Conservation (phyloP, 139 green algal genomes). For the Coelastrella sp. region DNA sequence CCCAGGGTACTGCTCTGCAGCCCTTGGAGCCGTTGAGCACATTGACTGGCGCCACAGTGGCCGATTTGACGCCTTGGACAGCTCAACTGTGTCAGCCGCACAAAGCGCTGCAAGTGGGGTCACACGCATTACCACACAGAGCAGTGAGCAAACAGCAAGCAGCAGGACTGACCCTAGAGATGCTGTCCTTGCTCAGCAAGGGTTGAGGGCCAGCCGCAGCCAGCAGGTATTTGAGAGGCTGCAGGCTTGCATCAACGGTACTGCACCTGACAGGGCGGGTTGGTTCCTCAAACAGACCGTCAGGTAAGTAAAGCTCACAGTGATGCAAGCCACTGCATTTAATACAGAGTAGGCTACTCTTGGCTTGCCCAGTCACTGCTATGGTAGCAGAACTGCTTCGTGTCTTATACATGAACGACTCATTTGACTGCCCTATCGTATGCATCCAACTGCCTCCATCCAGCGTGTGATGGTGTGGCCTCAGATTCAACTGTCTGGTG, state of each 20-base stretch:
- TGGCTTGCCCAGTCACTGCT: too few relatives aligned
- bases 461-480: too few relatives aligned
- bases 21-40: constrained; percentile 50
- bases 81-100: background rate
- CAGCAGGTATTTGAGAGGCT: constrained; percentile 1
- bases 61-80: background rate
- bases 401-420: too few relatives aligned
- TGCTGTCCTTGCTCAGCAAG: background rate
- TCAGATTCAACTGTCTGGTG: background rate
- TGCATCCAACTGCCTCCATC: too few relatives aligned
- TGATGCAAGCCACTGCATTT: too few relatives aligned
- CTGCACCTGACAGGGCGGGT: constrained; percentile 4
- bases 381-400: too few relatives aligned
- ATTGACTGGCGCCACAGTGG: constrained; percentile 53
- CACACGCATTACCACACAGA: background rate
- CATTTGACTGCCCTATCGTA: too few relatives aligned
- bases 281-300: constrained; percentile 35
- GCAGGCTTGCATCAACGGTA: constrained; percentile 12
- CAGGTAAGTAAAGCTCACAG: background rate
- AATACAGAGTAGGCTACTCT: too few relatives aligned
- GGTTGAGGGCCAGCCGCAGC: background rate
- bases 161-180: background rate
- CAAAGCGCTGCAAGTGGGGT: background rate
- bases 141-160: background rate
- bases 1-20: constrained; percentile 45